Conservation (phyloP, 257 asterid species). For the Fraxinus anomala region DNA sequence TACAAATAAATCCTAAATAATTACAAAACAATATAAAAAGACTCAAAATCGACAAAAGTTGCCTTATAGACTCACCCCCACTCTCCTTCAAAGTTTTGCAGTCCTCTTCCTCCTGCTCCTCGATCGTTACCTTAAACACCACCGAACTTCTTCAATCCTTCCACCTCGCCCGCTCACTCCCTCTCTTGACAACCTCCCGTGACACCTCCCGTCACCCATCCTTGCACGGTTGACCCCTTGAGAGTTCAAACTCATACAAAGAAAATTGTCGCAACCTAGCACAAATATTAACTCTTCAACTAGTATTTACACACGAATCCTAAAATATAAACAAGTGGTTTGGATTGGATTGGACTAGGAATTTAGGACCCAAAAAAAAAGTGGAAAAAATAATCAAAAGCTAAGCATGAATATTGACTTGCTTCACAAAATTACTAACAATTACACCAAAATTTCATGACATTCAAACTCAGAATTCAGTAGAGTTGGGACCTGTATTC, state of each 20-base stretch:
- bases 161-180: conserved; percentile 66
- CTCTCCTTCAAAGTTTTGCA: background rate
- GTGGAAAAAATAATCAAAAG: background rate
- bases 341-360: background rate
- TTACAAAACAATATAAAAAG: background rate
- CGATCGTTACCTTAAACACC: conserved; percentile 35
- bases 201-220: conserved; percentile 45
- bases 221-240: background rate
- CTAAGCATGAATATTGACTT: background rate
- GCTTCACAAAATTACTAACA: background rate
- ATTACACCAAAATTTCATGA: background rate
- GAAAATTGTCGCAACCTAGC: background rate
- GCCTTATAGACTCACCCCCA: background rate
- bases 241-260: background rate
- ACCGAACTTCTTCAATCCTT: conserved; percentile 55
- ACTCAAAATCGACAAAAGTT: background rate
- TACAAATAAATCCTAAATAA: background rate
- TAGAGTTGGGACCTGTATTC: conserved; percentile 37
- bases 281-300: background rate
- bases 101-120: conserved; percentile 19
- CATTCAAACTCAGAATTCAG: conserved; percentile 35
- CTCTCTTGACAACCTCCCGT: conserved; percentile 50
- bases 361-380: background rate
- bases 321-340: background rate
- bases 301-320: background rate